Percentiles rank a stretch among this genome's conserved stretches.
Conservation (phyloP, 495 filamentous ascomycete genomes). For the Astrothelium subdiscretum region DNA sequence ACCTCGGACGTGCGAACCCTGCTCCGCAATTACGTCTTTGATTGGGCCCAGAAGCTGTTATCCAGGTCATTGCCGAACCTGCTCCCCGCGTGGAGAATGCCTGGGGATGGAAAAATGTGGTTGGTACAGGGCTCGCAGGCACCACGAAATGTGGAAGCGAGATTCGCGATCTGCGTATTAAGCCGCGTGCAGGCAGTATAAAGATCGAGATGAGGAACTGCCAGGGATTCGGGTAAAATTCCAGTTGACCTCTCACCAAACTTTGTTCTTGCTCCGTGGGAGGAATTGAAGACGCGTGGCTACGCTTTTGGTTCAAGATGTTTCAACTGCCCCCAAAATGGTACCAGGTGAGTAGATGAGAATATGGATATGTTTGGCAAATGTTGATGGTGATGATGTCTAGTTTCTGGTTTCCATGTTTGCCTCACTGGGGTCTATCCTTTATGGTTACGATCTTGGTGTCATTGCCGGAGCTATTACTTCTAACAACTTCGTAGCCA, state of each 20-base stretch:
- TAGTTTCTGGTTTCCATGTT: constrained; percentile 31
- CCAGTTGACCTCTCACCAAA: neutral
- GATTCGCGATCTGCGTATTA: neutral
- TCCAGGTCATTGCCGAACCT: neutral
- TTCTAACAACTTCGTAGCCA: constrained; percentile 30
- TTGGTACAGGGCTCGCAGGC: neutral
- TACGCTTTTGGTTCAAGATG: no score
- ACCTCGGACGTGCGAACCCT: neutral
- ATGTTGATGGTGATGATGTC: neutral
- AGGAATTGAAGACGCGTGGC: no score
- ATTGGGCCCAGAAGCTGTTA: neutral
- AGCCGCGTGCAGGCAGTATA: neutral
- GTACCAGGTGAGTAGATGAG: constrained; percentile 38
- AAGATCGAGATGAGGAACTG: neutral
- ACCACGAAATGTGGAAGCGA: neutral
- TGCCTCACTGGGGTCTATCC: constrained; percentile 29
- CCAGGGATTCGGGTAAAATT: neutral
- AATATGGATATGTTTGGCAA: neutral
- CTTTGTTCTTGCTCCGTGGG: neutral
- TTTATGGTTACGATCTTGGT: constrained; percentile 34
- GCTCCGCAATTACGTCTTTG: neutral
- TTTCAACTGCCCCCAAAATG: constrained; percentile 38
- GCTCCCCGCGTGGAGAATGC: neutral
- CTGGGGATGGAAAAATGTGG: neutral
- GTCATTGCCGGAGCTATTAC: constrained; percentile 29